Evolutionary conservation across 148 eudicot genomes (phyloP).

Genomic region (Tetragonia tetragonoides): DNA sequence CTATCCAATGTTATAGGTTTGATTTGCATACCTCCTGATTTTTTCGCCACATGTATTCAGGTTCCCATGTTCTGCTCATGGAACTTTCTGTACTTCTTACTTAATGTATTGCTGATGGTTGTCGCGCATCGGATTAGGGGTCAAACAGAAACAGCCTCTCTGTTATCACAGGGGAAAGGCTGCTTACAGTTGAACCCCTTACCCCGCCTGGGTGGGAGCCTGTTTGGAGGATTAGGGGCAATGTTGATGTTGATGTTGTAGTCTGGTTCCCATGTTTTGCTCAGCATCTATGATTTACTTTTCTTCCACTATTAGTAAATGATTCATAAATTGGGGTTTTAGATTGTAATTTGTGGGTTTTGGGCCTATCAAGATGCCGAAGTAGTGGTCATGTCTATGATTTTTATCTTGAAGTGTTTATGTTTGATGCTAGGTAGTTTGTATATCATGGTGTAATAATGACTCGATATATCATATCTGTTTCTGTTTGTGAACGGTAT

Average conservation of each 20-base stretch:
- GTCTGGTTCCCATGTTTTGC: neutral
- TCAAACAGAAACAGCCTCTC: no score
- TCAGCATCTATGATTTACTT: neutral
- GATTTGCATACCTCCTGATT: neutral
- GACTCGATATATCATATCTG: neutral
- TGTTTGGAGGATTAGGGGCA: no score
- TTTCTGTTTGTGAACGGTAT: neutral
- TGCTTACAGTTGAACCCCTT: no score
- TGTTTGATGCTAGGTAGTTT: neutral
- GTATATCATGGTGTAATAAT: neutral
- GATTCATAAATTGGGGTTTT: neutral
- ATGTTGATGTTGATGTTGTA: neutral
- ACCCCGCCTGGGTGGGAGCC: no score
- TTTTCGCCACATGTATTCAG: neutral
- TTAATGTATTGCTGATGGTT: no score
- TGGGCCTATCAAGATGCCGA: neutral
- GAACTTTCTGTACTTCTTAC: no score
- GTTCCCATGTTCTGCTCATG: neutral
- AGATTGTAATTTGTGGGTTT: neutral
- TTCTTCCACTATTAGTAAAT: neutral
- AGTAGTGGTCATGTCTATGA: neutral
- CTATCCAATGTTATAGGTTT: neutral
- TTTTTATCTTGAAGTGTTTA: conserved; percentile 6
- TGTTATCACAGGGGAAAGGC: no score
- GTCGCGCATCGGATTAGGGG: no score